phyloP scores from a whole-genome alignment of 768 basidiomycete species.

The Pleurotus sapidus region DNA sequence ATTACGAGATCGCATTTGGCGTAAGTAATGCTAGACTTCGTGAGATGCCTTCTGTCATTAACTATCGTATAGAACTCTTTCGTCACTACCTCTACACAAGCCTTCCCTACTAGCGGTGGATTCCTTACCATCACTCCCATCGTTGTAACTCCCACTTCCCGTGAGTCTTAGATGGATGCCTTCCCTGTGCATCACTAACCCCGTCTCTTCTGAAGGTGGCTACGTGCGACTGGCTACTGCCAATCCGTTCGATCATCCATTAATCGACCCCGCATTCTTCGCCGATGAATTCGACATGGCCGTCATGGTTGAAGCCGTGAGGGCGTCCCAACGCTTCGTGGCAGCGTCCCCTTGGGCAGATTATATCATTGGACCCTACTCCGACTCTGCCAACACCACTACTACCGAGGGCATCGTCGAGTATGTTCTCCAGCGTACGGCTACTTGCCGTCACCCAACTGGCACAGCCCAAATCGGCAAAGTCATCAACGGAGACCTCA shows the following conservation, averaged over 20 bases:
- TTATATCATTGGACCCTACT: constrained; percentile 19
- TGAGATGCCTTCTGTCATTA: not conserved
- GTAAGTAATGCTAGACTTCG: constrained; percentile 6
- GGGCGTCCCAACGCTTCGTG: constrained; percentile 19
- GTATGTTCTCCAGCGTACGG: constrained; percentile 17
- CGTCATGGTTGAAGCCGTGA: constrained; percentile 21
- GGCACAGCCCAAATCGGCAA: constrained; percentile 31
- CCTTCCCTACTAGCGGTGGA: constrained; percentile 22
- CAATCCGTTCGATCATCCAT: constrained; percentile 42
- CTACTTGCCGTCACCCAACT: constrained; percentile 27
- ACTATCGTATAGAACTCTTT: constrained; percentile 3
- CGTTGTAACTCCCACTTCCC: constrained; percentile 11
- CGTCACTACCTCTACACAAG: constrained; percentile 12
- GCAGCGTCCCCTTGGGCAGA: constrained; percentile 22
- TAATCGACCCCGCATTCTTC: constrained; percentile 49
- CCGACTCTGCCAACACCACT: constrained; percentile 16
- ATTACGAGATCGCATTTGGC: constrained; percentile 17
- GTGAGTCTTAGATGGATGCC: not conserved
- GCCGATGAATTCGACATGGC: constrained; percentile 26
- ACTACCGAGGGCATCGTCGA: constrained; percentile 23
- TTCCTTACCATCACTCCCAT: constrained; percentile 25
- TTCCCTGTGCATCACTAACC: too few relatives aligned
- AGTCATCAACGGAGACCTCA: constrained; percentile 34
- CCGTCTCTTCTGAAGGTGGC: constrained; percentile 24
- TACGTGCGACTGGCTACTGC: constrained; percentile 34